Evolutionary conservation across 495 filamentous ascomycete genomes (phyloP), one percentile per base, ranked within the genome.

Genomic region (Podospora didyma): DNA sequence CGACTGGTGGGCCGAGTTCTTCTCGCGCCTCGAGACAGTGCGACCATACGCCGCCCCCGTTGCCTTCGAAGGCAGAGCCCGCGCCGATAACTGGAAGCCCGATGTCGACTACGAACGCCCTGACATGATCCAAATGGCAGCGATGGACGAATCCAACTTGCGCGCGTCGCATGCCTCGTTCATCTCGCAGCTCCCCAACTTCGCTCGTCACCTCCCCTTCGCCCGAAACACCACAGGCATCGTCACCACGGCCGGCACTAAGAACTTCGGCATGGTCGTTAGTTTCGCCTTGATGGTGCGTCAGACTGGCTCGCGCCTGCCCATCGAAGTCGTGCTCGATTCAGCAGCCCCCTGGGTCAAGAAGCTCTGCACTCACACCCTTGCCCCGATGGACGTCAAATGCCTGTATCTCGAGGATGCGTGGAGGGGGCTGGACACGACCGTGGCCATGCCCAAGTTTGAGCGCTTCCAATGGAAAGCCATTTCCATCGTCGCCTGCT

Each of bases 401-500:
- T 87, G 84, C 62, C 49, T 84, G 17, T 49, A 60, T 31, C 11
- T 70, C 14, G 17, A 48, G 10, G 53, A 67, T 4, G 56, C 35
- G 31, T 66, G 59, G 54, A 34, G 34, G 0, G 39, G 21, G 0
- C 28, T 54, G 1, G 17, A 42, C n/a, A 49, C 20, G 2, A 11
- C 26, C 4, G 26, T 31, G 26, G 26, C 26, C 26, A 31, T 0
- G 19, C 53, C 39, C 24, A 51, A 44, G 52, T 51, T 63, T 22
- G 34, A 46, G 4, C 71, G 75, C 51, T 86, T 75, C 58, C 84
- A 87, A 61, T 76, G 83, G 59, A 86, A 86, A 65, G 67, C 74
- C n/a, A 76, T 86, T 53, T 77, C 84, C 2, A 73, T 86, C 5
- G 69, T 86, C 1, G 81, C 85, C 61, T 85, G 81, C 0, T 77